Percentiles rank a stretch among this genome's conserved stretches.
Evolutionary conservation across 805 yeast genomes (phyloP).

Genomic region (Teunomyces funiuensis): DNA sequence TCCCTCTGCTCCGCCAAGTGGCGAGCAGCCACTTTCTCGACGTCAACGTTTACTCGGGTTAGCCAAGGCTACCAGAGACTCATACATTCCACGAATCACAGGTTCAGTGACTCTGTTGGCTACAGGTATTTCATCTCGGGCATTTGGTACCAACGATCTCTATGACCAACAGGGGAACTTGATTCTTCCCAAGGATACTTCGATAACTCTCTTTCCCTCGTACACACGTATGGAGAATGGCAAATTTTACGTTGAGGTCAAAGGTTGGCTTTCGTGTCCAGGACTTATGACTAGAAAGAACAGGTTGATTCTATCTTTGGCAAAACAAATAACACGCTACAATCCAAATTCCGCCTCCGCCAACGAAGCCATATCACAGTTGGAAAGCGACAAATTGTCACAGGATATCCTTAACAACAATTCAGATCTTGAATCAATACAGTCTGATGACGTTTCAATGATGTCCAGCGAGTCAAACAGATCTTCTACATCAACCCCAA

Average conservation of each 20-base stretch:
- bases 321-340: constrained; percentile 61
- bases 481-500: constrained; percentile 3
- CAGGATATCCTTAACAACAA: constrained; percentile 21
- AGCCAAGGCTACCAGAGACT: constrained; percentile 55
- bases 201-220: constrained; percentile 49
- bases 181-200: constrained; percentile 56
- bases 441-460: constrained; percentile 7
- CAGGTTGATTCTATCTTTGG: constrained; percentile 62
- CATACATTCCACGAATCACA: constrained; percentile 53
- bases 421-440: constrained; percentile 8
- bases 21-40: constrained; percentile 22
- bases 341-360: constrained; percentile 13
- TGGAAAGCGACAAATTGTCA: constrained; percentile 26
- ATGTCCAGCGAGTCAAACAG: background rate
- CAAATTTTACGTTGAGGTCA: constrained; percentile 51
- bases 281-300: constrained; percentile 73
- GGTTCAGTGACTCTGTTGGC: constrained; percentile 51
- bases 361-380: constrained; percentile 21
- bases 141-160: constrained; percentile 23
- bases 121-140: constrained; percentile 40
- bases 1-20: background rate
- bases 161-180: constrained; percentile 29
- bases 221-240: constrained; percentile 30
- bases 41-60: constrained; percentile 51
- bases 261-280: constrained; percentile 73